Evolutionary conservation across 768 basidiomycete genomes (phyloP), one percentile per base, ranked within the genome.

Genomic region (Floccularia luteovirens): DNA sequence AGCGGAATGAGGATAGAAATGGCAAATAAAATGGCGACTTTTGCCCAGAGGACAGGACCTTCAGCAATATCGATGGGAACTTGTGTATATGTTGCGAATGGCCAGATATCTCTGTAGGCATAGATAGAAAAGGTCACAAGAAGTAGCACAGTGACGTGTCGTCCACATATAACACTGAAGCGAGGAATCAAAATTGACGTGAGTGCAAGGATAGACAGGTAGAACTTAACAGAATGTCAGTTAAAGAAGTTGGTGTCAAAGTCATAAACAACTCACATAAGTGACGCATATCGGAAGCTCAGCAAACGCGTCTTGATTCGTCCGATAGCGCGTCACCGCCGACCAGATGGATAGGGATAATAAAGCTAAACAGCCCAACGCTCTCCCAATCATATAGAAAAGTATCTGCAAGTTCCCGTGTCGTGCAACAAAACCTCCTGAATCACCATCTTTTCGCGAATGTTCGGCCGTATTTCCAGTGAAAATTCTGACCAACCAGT

Each of bases 41-140:
- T 69, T 3, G 61, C 47, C 78, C 78, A 82, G 2, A 79, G 57
- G 5, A 71, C 31, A 24, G 44, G 42, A 4, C 74, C 73, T 45
- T 72, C 66, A 0, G 48, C 48, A 3, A 47, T 53, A 47, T 82
- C 80, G 12, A 56, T 44, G 1, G 78, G 75, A 2, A 34, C 17
- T n/a, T 67, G 50, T 2, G 60, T 59, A 51, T 59, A 75, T 3
- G 72, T 81, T 12, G 66, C 62, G 3, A 83, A 53, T 8, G 82
- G 80, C 60, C 68, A 78, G 5, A 84, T 37, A 48, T 77, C 70
- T 21, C 79, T 68, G 50, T 75, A 75, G 13, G 58, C 49, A 51
- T 74, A 83, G 1, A 79, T 62, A 1, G 42, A 44, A 62, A 47
- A 61, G 43, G 50, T 57, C 39, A 42, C 64, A 24, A 63, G 20